These are phyloP conservation scores for Croton laevigatus DNA, from an alignment of 441 rosid genomes.

Conservation along the genomic window DNA sequence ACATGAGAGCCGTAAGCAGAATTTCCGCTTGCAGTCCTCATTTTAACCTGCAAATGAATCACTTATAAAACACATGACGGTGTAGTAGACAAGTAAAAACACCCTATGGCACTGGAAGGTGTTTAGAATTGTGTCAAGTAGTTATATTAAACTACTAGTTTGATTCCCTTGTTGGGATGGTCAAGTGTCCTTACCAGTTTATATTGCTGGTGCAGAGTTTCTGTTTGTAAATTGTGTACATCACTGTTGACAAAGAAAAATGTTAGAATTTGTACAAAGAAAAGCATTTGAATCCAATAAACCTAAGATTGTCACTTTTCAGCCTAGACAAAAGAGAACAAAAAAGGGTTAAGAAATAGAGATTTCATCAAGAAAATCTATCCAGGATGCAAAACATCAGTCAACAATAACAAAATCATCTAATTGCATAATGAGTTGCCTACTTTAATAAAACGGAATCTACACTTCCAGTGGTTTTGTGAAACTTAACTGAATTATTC, in stretches of 20 bases:
- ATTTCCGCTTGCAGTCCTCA: slow-evolving; percentile 54
- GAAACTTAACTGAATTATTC: neutral
- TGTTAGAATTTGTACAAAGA: slow-evolving; percentile 17
- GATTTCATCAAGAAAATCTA: neutral
- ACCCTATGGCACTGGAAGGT: neutral
- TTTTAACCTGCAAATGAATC: slow-evolving; percentile 61
- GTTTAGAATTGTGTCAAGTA: neutral
- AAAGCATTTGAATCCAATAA: neutral
- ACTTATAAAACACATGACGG: slow-evolving; percentile 15
- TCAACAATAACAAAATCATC: slow-evolving; percentile 3
- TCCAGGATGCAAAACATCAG: neutral
- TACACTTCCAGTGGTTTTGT: neutral
- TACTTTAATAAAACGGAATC: neutral
- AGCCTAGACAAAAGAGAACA: neutral
- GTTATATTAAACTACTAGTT: neutral
- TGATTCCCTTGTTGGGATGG: neutral
- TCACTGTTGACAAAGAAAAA: slow-evolving; percentile 53
- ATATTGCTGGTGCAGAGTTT: slow-evolving; percentile 81
- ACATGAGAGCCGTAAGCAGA: slow-evolving; percentile 82
- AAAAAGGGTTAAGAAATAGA: no score
- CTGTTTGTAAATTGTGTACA: slow-evolving; percentile 67
- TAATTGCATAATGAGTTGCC: neutral
- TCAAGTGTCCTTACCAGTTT: slow-evolving; percentile 50
- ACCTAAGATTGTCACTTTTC: neutral
- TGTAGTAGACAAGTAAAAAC: neutral